Base-by-base conservation (phyloP, 2,329 filamentous ascomycete genomes). In the Sarocladium brachiariae region DNA sequence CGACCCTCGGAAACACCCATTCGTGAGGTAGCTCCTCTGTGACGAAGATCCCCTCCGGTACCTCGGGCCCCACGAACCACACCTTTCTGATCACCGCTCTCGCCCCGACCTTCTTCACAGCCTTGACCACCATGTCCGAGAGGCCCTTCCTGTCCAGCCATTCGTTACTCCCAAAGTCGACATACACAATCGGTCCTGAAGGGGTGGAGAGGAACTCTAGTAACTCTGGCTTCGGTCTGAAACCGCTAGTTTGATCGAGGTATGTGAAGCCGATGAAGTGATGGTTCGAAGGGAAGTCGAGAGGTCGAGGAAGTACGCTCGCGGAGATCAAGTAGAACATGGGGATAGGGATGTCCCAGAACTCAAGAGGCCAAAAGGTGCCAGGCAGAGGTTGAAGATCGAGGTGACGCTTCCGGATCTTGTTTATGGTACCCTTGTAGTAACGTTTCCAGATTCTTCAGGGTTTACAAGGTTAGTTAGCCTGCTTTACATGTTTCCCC, bases 101-200 rank as follows among this genome's bases (percentile, higher is more conserved):
- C 13, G n/a, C 39, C 4, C 18, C 9, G 8, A 11, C 24, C 10
- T 6, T 19, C 21, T 25, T 9, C 6, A 14, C 14, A n/a, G 39
- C 39, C 3, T 25, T 27, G 21, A 45, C 21, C 11, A 45, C 18
- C 39, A 30, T 45, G 24, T 14, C 21, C 8, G 39, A 27, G 13
- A 45, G 24, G 11, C 39, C 39, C 5, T 11, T 6, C 18, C 24
- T 45, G n/a, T 45, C 39, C 11, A 45, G 21, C 23, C 24, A 30
- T 23, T 45, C 39, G 23, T 45, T 45, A 27, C 39, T 45, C 21
- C 39, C 39, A 45, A 45, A 45, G 24, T 45, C 39, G 10, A 45
- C 39, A 19, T 27, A 45, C 6, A 45, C 21, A 18, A 23, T n/a
- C 24, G 21, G 39, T 10, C 23, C 21, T 9, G 39, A 18, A 10